Percentiles rank a stretch among this genome's conserved stretches.
Evolutionary conservation across 2,329 filamentous ascomycete genomes (phyloP).

Genomic region (Colletotrichum ledebouriae): DNA sequence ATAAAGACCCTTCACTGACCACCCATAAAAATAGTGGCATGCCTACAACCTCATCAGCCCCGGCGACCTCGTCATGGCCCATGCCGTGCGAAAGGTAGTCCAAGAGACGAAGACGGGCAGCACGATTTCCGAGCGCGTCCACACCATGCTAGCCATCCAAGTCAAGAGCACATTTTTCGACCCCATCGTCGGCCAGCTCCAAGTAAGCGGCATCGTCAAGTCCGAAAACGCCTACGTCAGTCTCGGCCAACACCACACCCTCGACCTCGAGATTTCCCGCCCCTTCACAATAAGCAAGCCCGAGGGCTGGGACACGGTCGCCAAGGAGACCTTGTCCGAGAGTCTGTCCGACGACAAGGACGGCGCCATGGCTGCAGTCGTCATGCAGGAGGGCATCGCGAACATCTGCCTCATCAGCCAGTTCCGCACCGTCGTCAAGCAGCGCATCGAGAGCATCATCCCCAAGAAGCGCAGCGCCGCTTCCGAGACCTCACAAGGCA

Average conservation of each 20-base stretch:
- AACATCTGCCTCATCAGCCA: conserved; percentile 88
- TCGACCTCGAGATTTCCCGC: conserved; percentile 87
- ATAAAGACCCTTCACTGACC: conserved; percentile 12
- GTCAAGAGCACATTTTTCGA: conserved; percentile 72
- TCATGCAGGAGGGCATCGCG: conserved; percentile 91
- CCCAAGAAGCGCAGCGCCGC: conserved; percentile 76
- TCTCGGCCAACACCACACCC: conserved; percentile 70
- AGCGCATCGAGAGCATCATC: conserved; percentile 75
- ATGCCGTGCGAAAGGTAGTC: conserved; percentile 69
- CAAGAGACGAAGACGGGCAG: conserved; percentile 62
- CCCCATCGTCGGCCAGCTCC: conserved; percentile 66
- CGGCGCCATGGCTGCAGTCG: conserved; percentile 87
- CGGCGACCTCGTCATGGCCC: conserved; percentile 66
- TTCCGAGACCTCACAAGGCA: conserved; percentile 76
- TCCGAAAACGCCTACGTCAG: conserved; percentile 66
- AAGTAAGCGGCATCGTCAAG: conserved; percentile 67
- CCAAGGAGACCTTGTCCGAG: conserved; percentile 81
- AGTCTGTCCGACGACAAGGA: conserved; percentile 83
- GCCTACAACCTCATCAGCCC: conserved; percentile 71
- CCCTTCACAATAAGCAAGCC: conserved; percentile 91
- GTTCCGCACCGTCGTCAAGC: conserved; percentile 81
- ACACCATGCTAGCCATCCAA: conserved; percentile 68
- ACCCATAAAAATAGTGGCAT: conserved; percentile 62
- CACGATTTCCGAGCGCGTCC: conserved; percentile 64
- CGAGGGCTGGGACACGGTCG: conserved; percentile 86